Conservation (phyloP, 192 early-diverging fungal species). For the Rhizophagus sp. region DNA sequence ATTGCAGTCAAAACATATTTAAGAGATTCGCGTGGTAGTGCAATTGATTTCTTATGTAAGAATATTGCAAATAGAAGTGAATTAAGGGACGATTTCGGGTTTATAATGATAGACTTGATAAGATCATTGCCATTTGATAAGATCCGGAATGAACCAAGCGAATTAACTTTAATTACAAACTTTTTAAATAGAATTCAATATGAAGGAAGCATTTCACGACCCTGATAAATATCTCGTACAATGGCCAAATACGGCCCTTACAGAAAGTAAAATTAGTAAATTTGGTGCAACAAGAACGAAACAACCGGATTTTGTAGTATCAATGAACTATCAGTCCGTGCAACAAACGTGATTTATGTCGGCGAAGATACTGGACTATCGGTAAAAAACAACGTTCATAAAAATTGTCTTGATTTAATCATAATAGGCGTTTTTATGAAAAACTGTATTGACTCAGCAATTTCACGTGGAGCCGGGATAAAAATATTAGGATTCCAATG, state of each 20-base stretch:
- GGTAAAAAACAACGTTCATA: not conserved
- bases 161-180: not conserved
- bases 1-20: too few species aligned
- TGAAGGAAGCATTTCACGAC: not conserved
- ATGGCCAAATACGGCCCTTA: not conserved
- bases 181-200: not conserved
- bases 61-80: not conserved
- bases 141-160: not conserved
- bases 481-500: conserved; percentile 10
- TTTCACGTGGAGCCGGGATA: not conserved
- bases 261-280: not conserved
- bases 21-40: not conserved
- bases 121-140: not conserved
- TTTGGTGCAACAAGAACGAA: not conserved
- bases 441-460: not conserved
- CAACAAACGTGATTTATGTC: too few species aligned
- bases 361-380: too few species aligned
- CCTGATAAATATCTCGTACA: not conserved
- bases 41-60: not conserved
- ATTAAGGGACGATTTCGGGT: not conserved
- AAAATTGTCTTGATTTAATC: not conserved
- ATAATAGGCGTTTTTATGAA: not conserved
- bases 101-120: not conserved
- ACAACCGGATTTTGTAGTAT: not conserved
- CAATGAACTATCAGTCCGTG: not conserved